Evolutionary conservation across 331 rosid species (phyloP).

Genomic region (Phaseolus coccineus): DNA sequence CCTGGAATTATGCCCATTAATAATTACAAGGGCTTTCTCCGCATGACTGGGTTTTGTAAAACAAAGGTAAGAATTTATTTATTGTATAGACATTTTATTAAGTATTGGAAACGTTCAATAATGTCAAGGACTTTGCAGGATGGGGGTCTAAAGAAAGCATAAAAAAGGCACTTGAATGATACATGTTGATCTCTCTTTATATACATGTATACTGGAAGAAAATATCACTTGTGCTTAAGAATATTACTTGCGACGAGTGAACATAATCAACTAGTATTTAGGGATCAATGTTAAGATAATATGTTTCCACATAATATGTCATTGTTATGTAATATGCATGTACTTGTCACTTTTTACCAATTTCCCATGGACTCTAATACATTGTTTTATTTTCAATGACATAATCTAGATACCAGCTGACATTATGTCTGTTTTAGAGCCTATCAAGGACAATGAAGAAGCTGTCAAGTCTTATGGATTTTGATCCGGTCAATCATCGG

Average conservation of each 20-base stretch:
- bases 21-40: conserved; percentile 91
- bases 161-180: not conserved
- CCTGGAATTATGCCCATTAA: conserved; percentile 99
- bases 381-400: conserved; percentile 40
- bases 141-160: conserved; percentile 12
- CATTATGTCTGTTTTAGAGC: conserved; percentile 86
- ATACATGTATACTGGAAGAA: not conserved
- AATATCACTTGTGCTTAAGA: conserved; percentile 7
- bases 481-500: too few relatives aligned
- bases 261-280: not conserved
- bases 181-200: conserved; percentile 12
- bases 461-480: conserved; percentile 96
- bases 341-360: conserved; percentile 12
- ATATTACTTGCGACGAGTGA: not conserved
- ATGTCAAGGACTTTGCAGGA: not conserved
- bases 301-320: conserved; percentile 5
- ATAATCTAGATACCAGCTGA: conserved; percentile 83
- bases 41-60: conserved; percentile 99
- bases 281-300: not conserved
- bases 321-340: not conserved
- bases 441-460: conserved; percentile 97
- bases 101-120: conserved; percentile 25
- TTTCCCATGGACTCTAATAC: conserved; percentile 22
- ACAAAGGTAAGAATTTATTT: conserved; percentile 65
- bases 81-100: conserved; percentile 16